A percentile compares a stretch with the other conserved stretches of the same genome.
phyloP scores from a whole-genome alignment of 2,329 filamentous ascomycete genomes.

The Myotisia sp. region DNA sequence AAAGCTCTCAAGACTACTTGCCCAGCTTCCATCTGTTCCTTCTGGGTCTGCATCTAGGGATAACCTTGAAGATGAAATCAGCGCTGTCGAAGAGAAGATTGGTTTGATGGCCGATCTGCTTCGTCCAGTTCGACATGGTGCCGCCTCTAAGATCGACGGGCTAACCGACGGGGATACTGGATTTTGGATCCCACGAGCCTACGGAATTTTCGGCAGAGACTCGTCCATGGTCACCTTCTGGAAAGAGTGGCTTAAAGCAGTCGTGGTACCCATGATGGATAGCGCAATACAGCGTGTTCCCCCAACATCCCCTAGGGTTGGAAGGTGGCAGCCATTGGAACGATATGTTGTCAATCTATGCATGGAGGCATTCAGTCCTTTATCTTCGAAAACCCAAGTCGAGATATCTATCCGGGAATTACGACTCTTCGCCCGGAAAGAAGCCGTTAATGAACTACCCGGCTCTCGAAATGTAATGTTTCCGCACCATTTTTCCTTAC shows the following conservation, averaged over 20 bases:
- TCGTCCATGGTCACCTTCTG: slow-evolving; percentile 74
- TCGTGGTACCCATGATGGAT: slow-evolving; percentile 92
- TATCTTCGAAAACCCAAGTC: slow-evolving; percentile 89
- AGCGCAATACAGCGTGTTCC: slow-evolving; percentile 70
- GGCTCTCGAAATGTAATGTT: slow-evolving; percentile 58
- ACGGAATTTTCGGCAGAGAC: slow-evolving; percentile 81
- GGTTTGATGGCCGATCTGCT: slow-evolving; percentile 91
- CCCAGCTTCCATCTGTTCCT: slow-evolving; percentile 62
- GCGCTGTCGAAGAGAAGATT: slow-evolving; percentile 92
- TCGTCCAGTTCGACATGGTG: slow-evolving; percentile 79
- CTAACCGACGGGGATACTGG: slow-evolving; percentile 90
- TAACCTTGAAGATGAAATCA: slow-evolving; percentile 81
- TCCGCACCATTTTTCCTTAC: not conserved
- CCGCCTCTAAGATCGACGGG: slow-evolving; percentile 92
- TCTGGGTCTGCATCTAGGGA: slow-evolving; percentile 75
- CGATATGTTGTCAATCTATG: slow-evolving; percentile 95
- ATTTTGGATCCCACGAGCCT: slow-evolving; percentile 87
- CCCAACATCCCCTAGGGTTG: slow-evolving; percentile 74
- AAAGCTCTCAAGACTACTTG: slow-evolving; percentile 74
- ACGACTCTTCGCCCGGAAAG: slow-evolving; percentile 80
- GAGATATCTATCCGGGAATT: slow-evolving; percentile 82
- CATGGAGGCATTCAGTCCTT: slow-evolving; percentile 81
- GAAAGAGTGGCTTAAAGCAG: slow-evolving; percentile 94
- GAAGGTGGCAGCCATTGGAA: slow-evolving; percentile 91
- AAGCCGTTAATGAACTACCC: slow-evolving; percentile 83